These are phyloP conservation scores for Cercospora brassicicola DNA, from an alignment of 2,329 filamentous ascomycete genomes.

Conservation along the genomic window DNA sequence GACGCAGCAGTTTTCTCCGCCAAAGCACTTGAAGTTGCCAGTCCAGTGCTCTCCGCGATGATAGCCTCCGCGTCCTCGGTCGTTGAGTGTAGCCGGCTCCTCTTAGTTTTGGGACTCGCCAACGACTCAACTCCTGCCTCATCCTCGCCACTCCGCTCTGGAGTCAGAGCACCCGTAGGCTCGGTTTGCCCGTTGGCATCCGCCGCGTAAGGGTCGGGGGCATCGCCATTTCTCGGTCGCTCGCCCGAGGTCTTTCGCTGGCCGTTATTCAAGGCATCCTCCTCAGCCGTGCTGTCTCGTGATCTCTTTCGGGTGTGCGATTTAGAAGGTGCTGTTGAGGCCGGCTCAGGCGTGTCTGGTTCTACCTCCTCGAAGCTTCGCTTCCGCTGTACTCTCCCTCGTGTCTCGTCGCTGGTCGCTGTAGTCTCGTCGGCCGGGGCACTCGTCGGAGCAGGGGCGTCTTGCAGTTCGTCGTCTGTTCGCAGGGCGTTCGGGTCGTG, in stretches of 20 bases:
- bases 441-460: conserved; percentile 11
- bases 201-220: conserved; percentile 28
- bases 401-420: conserved; percentile 20
- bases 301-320: conserved; percentile 51
- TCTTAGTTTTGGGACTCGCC: conserved; percentile 53
- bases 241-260: conserved; percentile 38
- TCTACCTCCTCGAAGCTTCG: conserved; percentile 50
- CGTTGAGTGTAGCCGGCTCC: conserved; percentile 42
- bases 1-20: conserved; percentile 18
- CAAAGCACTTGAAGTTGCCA: conserved; percentile 3
- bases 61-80: conserved; percentile 32
- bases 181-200: conserved; percentile 34
- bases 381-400: conserved; percentile 44
- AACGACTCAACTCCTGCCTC: conserved; percentile 28
- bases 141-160: conserved; percentile 24
- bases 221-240: conserved; percentile 31
- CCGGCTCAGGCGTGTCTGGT: conserved; percentile 39
- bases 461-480: conserved; percentile 33
- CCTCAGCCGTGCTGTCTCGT: conserved; percentile 45
- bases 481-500: conserved; percentile 16
- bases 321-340: conserved; percentile 39
- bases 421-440: conserved; percentile 30
- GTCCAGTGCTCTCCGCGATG: conserved; percentile 9
- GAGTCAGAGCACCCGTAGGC: conserved; percentile 25
- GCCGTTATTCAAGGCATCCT: conserved; percentile 37